Conservation (phyloP, 73 alveolate species). For the Blepharisma japonicum region DNA sequence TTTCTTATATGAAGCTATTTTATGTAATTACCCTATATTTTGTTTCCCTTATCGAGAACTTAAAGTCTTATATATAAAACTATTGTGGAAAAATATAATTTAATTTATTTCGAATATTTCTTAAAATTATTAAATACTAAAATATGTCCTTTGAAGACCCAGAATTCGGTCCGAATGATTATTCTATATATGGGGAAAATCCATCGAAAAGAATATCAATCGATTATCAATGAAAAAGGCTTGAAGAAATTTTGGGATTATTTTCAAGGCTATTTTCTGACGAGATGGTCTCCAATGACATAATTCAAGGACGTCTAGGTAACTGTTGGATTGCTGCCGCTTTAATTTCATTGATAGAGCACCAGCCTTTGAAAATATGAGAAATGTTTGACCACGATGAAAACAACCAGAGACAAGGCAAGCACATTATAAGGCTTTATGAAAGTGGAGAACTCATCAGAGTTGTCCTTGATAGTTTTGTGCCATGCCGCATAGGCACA, state of each 20-base stretch:
- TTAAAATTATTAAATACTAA: no score
- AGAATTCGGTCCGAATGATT: not conserved
- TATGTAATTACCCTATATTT: no score
- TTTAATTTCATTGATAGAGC: constrained; percentile 70
- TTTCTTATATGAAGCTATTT: no score
- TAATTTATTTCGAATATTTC: no score
- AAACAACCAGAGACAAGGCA: constrained; percentile 41
- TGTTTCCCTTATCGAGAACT: no score
- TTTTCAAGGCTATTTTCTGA: constrained; percentile 36
- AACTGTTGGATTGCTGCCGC: constrained; percentile 83
- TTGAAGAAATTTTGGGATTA: not conserved
- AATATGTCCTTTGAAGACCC: no score
- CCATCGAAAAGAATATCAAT: not conserved
- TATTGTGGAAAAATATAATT: no score
- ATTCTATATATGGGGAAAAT: constrained; percentile 21
- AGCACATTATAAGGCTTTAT: constrained; percentile 55
- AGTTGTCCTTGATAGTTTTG: constrained; percentile 81
- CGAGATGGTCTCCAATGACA: constrained; percentile 68
- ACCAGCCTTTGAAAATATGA: constrained; percentile 64
- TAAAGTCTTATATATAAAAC: no score
- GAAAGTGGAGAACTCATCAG: constrained; percentile 85
- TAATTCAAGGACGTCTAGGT: constrained; percentile 78
- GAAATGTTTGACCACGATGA: constrained; percentile 47
- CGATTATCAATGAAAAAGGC: constrained; percentile 36
- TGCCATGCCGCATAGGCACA: constrained; percentile 67